Percentiles rank a stretch among this genome's conserved stretches.
phyloP scores from a whole-genome alignment of 352 stramenopile species.

The Aphanomyces cochlioides region DNA sequence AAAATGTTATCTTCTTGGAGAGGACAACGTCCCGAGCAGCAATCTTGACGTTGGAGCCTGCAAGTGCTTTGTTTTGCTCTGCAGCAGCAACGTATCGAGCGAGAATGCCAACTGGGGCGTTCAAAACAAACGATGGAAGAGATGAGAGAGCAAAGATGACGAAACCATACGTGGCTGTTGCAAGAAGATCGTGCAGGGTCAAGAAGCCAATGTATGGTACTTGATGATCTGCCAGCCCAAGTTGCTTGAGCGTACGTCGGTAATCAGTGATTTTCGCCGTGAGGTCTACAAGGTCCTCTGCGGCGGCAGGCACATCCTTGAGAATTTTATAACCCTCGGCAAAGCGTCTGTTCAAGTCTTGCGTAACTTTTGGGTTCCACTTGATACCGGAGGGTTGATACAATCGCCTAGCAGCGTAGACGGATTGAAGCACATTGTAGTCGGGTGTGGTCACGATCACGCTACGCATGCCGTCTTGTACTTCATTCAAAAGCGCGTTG shows the following conservation, averaged over 20 bases:
- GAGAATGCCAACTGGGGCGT: conserved; percentile 86
- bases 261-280: conserved; percentile 81
- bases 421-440: conserved; percentile 94
- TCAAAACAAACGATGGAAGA: conserved; percentile 88
- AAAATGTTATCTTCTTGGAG: conserved; percentile 93
- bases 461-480: conserved; percentile 81
- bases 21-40: conserved; percentile 85
- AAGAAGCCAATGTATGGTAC: conserved; percentile 83
- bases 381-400: conserved; percentile 89
- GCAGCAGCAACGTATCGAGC: conserved; percentile 71
- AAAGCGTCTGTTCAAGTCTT: conserved; percentile 89
- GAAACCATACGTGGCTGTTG: conserved; percentile 77
- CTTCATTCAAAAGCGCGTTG: conserved; percentile 76
- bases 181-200: conserved; percentile 85
- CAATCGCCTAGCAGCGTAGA: conserved; percentile 93
- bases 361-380: conserved; percentile 84
- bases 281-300: conserved; percentile 54
- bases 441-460: conserved; percentile 97
- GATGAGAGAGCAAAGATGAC: conserved; percentile 87
- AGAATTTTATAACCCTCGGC: conserved; percentile 86
- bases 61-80: conserved; percentile 78
- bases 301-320: conserved; percentile 57
- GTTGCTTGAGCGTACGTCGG: conserved; percentile 73
- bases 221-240: conserved; percentile 90
- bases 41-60: conserved; percentile 90